These are phyloP conservation scores for Cystobasidium onofrii DNA, from an alignment of 768 basidiomycete genomes.

Conservation along the genomic window DNA sequence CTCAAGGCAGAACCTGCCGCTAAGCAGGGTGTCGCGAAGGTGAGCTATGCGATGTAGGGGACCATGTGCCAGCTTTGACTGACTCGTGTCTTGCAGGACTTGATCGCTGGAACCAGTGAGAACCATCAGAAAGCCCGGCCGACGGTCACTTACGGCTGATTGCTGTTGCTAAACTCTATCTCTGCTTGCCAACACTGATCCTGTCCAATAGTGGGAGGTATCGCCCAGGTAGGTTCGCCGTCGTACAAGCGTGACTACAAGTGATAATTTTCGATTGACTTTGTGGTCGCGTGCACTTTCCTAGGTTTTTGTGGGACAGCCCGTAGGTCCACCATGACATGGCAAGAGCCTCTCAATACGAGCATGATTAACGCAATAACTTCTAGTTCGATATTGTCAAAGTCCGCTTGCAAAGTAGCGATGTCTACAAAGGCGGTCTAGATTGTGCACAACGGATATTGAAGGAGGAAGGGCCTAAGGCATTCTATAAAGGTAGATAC, in stretches of 20 bases:
- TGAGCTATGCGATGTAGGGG: not conserved
- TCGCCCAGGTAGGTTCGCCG: slow-evolving; percentile 18
- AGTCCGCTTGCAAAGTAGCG: slow-evolving; percentile 35
- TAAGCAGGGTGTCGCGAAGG: slow-evolving; percentile 11
- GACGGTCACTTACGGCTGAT: not conserved
- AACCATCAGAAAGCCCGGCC: not conserved
- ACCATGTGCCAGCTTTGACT: not conserved
- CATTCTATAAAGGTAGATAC: slow-evolving; percentile 36
- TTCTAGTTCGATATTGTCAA: slow-evolving; percentile 40
- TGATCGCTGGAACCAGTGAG: slow-evolving; percentile 25
- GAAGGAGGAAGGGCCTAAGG: slow-evolving; percentile 32
- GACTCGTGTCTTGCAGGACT: slow-evolving; percentile 16
- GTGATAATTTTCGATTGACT: slow-evolving; percentile 3
- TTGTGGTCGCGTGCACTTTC: slow-evolving; percentile 25
- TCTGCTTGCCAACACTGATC: not conserved
- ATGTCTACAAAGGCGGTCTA: slow-evolving; percentile 31
- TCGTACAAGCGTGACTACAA: not conserved
- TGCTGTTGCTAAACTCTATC: not conserved
- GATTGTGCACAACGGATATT: slow-evolving; percentile 34
- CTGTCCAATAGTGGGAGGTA: slow-evolving; percentile 25
- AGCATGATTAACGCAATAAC: not conserved
- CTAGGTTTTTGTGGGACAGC: slow-evolving; percentile 38
- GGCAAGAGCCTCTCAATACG: not conserved
- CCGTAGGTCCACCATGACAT: slow-evolving; percentile 13
- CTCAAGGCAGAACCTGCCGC: not conserved